Evolutionary conservation across 2,329 filamentous ascomycete species (phyloP), one percentile per base, ranked within the genome.

Genomic region (Colletotrichum trifolii): DNA sequence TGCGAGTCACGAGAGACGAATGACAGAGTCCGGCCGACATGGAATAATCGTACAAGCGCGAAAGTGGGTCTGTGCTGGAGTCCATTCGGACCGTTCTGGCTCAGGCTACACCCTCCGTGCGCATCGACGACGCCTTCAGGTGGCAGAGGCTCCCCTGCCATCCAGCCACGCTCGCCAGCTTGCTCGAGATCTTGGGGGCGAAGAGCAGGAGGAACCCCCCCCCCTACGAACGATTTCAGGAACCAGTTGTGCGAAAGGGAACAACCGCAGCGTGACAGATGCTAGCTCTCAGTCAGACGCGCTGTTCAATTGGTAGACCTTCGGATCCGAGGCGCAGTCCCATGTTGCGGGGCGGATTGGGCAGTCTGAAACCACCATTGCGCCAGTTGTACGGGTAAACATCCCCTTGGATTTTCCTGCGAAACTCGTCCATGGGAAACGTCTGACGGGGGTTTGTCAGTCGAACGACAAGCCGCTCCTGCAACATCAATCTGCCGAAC

Each of bases 341-440:
- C 53, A 56, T 52, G 38, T 54, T 59, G 48, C 60, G 60, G 64
- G 48, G 56, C 56, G 48, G 52, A 36, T 59, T 52, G 53, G 60
- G 55, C 33, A 34, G 56, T 39, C 67, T 68, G 67, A 68, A 68
- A 68, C 67, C 55, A 50, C 64, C 64, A 68, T 49, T 59, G 66
- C 59, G 48, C 67, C 67, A 67, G 67, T 60, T 58, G 49, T 49
- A 54, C 52, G 66, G 60, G 34, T 54, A 46, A 25, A 43, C 46
- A 43, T 43, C 12, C 36, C 49, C 61, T 55, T 47, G 15, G 55
- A 54, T 58, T 50, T n/a, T 60, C 36, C 46, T 13, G 25, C 34
- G 35, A 56, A 53, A 50, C 33, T 42, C 39, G 12, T 50, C 13
- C 38, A 47, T 36, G 35, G 36, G 39, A 56, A 46, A 62, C 12